Conservation (phyloP, 2,329 filamentous ascomycete species). For the Samsoniella hepiali region DNA sequence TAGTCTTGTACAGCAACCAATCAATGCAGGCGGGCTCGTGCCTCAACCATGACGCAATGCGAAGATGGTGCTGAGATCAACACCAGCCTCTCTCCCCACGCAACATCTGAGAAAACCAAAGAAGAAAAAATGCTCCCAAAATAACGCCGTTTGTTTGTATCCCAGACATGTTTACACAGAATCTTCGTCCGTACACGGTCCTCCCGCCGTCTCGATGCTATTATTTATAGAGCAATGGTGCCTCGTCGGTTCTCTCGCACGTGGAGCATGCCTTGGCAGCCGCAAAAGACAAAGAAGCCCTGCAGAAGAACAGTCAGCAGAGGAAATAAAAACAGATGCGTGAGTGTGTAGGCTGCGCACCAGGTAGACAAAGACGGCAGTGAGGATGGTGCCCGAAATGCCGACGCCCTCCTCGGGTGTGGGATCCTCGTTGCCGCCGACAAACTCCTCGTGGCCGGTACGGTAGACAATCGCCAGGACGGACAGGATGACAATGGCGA, state of each 20-base stretch:
- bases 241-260: conserved; percentile 77
- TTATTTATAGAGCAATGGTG: conserved; percentile 67
- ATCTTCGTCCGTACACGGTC: neutral
- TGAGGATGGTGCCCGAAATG: conserved; percentile 82
- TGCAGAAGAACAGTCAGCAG: conserved; percentile 33
- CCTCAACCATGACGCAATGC: neutral
- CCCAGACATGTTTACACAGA: neutral
- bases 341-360: conserved; percentile 48
- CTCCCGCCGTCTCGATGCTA: conserved; percentile 29
- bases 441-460: conserved; percentile 76
- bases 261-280: conserved; percentile 83
- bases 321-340: neutral
- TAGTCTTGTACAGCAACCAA: conserved; percentile 5
- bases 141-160: conserved; percentile 5
- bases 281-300: conserved; percentile 90
- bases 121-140: conserved; percentile 14
- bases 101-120: neutral
- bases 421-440: conserved; percentile 70
- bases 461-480: conserved; percentile 69
- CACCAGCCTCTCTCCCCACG: neutral
- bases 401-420: conserved; percentile 67
- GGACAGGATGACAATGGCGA: conserved; percentile 64
- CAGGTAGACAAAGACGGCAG: conserved; percentile 81
- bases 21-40: neutral
- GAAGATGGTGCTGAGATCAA: neutral